Conservation (phyloP, 768 basidiomycete genomes). For the Steccherinum ochraceum region DNA sequence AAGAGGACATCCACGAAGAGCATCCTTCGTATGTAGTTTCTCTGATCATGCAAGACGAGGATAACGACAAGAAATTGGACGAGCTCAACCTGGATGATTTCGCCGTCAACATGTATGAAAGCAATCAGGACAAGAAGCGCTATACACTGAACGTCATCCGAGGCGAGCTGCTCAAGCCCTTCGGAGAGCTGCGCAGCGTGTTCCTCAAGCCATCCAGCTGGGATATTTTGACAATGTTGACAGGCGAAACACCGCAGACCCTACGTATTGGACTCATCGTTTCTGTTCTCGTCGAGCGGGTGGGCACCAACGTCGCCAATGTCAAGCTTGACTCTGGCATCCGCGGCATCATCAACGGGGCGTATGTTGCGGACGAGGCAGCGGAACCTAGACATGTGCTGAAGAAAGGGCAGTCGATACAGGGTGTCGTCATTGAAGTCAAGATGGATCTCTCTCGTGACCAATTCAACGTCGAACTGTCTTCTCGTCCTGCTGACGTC, state of each 20-base stretch:
- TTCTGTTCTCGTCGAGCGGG: conserved; percentile 61
- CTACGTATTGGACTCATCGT: conserved; percentile 77
- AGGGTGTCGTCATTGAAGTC: conserved; percentile 71
- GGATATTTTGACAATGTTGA: conserved; percentile 93
- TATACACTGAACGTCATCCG: conserved; percentile 86
- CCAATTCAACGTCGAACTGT: conserved; percentile 66
- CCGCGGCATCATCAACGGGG: conserved; percentile 67
- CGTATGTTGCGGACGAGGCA: conserved; percentile 49
- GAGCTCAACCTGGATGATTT: conserved; percentile 96
- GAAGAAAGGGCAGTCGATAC: conserved; percentile 74
- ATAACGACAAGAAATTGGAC: conserved; percentile 73
- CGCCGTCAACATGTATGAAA: conserved; percentile 83
- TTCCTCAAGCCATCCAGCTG: conserved; percentile 63
- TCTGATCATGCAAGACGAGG: conserved; percentile 76
- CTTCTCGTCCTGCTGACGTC: conserved; percentile 59
- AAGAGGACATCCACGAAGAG: conserved; percentile 90
- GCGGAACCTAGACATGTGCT: conserved; percentile 40
- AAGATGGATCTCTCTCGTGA: conserved; percentile 56
- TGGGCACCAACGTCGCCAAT: conserved; percentile 41
- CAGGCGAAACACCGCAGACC: conserved; percentile 81
- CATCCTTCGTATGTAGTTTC: conserved; percentile 89
- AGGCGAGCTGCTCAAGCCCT: conserved; percentile 76
- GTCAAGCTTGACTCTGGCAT: conserved; percentile 92
- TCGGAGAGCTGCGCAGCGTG: conserved; percentile 60
- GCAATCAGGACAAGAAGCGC: conserved; percentile 80